Percentiles rank a stretch among this genome's conserved stretches.
Evolutionary conservation across 2,329 filamentous ascomycete species (phyloP).

Genomic region (Stachybotrys chartarum): DNA sequence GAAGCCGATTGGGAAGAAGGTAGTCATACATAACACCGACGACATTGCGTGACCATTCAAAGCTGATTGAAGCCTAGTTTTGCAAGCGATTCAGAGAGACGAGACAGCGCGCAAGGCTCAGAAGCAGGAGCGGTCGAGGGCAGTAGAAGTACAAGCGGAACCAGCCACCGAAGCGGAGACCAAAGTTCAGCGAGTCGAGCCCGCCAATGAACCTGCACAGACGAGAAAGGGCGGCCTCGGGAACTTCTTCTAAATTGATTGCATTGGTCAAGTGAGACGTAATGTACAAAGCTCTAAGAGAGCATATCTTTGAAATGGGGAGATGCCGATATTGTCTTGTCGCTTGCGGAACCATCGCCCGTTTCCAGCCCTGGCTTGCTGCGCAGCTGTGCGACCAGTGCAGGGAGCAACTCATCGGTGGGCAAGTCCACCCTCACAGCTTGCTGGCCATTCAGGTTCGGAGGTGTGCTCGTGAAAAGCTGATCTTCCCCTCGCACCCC

Average conservation of each 20-base stretch:
- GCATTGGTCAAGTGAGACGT: conserved; percentile 2
- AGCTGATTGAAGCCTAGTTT: conserved; percentile 34
- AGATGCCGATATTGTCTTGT: conserved; percentile 12
- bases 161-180: conserved; percentile 2
- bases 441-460: conserved; percentile 39
- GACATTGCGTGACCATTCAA: neutral
- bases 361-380: conserved; percentile 7
- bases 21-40: conserved; percentile 28
- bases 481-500: conserved; percentile 72
- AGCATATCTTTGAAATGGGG: conserved; percentile 52
- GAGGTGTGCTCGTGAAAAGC: conserved; percentile 55
- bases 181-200: conserved; percentile 4
- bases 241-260: conserved; percentile 40
- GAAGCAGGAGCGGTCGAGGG: conserved; percentile 31
- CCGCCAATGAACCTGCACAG: conserved; percentile 15
- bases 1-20: conserved; percentile 88
- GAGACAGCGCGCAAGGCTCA: conserved; percentile 44
- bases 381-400: conserved; percentile 44
- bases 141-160: conserved; percentile 12
- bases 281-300: conserved; percentile 32
- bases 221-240: conserved; percentile 27
- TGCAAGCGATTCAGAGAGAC: conserved; percentile 61
- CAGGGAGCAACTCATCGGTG: conserved; percentile 51
- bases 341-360: neutral
- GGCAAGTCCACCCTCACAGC: conserved; percentile 51